Conservation (phyloP, 2,329 filamentous ascomycete genomes). For the Cryphonectria naterciae region DNA sequence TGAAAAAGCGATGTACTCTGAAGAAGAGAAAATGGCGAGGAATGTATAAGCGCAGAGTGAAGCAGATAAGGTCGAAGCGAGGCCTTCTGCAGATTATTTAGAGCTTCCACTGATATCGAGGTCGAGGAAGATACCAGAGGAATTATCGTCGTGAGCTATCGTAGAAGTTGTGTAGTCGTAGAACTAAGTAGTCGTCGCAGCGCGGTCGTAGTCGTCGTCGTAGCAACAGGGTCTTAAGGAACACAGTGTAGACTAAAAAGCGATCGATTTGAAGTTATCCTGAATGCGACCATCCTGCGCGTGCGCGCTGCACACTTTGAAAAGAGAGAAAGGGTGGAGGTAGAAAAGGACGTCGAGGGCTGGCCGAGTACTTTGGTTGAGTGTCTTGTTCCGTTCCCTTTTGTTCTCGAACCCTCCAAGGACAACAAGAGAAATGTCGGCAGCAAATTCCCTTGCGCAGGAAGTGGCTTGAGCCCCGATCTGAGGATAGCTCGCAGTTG, state of each 20-base stretch:
- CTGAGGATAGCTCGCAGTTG: constrained; percentile 9
- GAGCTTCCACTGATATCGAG: background rate
- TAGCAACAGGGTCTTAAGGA: constrained; percentile 20
- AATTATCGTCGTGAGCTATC: constrained; percentile 16
- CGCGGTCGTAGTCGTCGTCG: constrained; percentile 7
- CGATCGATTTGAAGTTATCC: constrained; percentile 25
- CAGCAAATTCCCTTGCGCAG: background rate
- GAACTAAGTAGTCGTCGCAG: background rate
- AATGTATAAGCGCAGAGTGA: constrained; percentile 11
- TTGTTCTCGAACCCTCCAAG: constrained; percentile 1
- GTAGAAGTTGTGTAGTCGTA: background rate
- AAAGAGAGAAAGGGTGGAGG: background rate
- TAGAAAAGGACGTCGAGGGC: background rate
- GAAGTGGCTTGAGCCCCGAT: constrained; percentile 6
- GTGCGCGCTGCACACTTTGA: constrained; percentile 24
- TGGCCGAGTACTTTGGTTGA: constrained; percentile 15
- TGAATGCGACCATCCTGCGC: constrained; percentile 27
- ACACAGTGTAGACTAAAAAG: constrained; percentile 19
- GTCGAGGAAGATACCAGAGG: constrained; percentile 2
- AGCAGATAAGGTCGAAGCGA: constrained; percentile 7
- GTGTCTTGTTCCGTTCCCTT: background rate
- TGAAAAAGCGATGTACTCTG: constrained; percentile 9
- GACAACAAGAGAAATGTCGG: background rate
- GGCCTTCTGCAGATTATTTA: constrained; percentile 1
- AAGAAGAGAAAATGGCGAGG: background rate